phyloP scores from a whole-genome alignment of 352 stramenopile species.

The Pythium vanterpoolii region DNA sequence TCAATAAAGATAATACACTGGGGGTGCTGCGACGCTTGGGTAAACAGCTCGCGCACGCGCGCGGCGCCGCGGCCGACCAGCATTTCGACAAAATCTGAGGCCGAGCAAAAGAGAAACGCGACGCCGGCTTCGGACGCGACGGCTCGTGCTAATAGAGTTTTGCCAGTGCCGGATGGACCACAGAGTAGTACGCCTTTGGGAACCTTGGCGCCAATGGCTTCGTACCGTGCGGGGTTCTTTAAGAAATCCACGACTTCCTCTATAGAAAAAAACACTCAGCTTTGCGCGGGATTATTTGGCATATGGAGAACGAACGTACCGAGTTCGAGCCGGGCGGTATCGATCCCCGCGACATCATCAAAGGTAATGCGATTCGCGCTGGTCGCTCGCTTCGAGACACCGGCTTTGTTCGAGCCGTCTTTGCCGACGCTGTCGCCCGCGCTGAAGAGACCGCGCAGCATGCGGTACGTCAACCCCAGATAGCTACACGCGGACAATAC shows the following conservation, averaged over 20 bases:
- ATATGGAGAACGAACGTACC: too few species aligned
- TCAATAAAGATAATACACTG: slow-evolving; percentile 93
- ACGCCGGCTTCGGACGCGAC: slow-evolving; percentile 86
- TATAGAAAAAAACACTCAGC: slow-evolving; percentile 13
- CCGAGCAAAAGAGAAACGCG: slow-evolving; percentile 94
- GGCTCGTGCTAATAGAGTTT: slow-evolving; percentile 63
- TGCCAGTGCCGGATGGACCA: slow-evolving; percentile 73
- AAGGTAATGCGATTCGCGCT: slow-evolving; percentile 69
- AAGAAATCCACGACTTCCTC: slow-evolving; percentile 95
- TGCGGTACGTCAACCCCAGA: slow-evolving; percentile 80
- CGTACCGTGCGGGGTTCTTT: slow-evolving; percentile 88
- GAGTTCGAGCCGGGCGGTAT: slow-evolving; percentile 92
- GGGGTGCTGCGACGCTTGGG: slow-evolving; percentile 24
- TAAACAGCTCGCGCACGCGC: slow-evolving; percentile 71
- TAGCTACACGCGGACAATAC: slow-evolving; percentile 55
- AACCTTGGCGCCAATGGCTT: slow-evolving; percentile 90
- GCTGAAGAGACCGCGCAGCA: slow-evolving; percentile 68
- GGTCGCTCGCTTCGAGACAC: slow-evolving; percentile 28
- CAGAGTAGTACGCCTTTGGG: slow-evolving; percentile 74
- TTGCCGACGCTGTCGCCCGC: slow-evolving; percentile 52
- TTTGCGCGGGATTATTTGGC: too few species aligned
- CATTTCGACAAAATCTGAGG: slow-evolving; percentile 98
- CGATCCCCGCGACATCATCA: slow-evolving; percentile 92
- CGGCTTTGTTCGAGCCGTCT: slow-evolving; percentile 55
- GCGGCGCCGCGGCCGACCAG: slow-evolving; percentile 91